These are phyloP conservation scores for Phytophthora pisi DNA, from an alignment of 352 stramenopile genomes.

Conservation along the genomic window DNA sequence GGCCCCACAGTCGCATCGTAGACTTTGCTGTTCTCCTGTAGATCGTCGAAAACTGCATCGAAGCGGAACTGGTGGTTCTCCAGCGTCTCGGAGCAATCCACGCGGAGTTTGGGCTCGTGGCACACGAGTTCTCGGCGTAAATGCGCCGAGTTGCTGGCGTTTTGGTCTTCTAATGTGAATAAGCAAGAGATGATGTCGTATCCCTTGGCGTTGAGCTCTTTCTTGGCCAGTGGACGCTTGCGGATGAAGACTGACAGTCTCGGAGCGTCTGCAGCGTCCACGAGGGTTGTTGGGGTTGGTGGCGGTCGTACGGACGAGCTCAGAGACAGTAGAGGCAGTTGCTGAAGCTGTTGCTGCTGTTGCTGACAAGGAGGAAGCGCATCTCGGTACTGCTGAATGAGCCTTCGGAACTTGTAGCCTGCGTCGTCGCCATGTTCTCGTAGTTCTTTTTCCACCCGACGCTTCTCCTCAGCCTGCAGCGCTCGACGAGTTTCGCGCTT, in stretches of 20 bases:
- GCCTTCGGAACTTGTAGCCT: constrained; percentile 75
- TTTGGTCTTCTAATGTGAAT: constrained; percentile 25
- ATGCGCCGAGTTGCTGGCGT: neutral
- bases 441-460: constrained; percentile 66
- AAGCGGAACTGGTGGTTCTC: constrained; percentile 80
- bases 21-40: constrained; percentile 89
- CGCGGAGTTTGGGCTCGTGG: constrained; percentile 76
- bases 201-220: constrained; percentile 68
- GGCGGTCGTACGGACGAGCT: constrained; percentile 26
- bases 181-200: constrained; percentile 71
- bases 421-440: constrained; percentile 70
- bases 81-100: constrained; percentile 70
- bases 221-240: constrained; percentile 69
- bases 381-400: constrained; percentile 67
- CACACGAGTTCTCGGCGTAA: constrained; percentile 59
- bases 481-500: constrained; percentile 68
- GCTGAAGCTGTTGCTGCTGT: constrained; percentile 21
- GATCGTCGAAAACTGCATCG: constrained; percentile 93
- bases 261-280: constrained; percentile 18
- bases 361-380: constrained; percentile 43
- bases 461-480: constrained; percentile 68
- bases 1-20: constrained; percentile 80
- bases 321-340: constrained; percentile 25
- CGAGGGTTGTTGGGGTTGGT: constrained; percentile 18
- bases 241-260: constrained; percentile 71